A percentile compares a stretch with the other conserved stretches of the same genome.
Evolutionary conservation across 1,284 basidiomycete genomes (phyloP).

Genomic region (Heterobasidion annosum): DNA sequence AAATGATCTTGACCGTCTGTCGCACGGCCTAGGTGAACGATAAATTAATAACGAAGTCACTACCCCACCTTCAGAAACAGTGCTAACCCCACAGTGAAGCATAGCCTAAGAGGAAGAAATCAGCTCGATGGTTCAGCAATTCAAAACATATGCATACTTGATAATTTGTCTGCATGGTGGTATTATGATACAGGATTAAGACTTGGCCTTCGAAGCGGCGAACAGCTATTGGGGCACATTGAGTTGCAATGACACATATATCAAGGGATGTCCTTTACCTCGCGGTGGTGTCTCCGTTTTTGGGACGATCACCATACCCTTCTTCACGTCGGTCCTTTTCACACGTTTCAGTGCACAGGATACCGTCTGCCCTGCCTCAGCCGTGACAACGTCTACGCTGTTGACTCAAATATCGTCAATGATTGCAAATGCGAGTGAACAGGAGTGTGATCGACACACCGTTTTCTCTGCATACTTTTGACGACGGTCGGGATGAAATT

Average conservation of each 20-base stretch:
- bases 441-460: conserved; percentile 32
- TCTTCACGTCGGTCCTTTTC: conserved; percentile 75
- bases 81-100: conserved; percentile 73
- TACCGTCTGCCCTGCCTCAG: conserved; percentile 93
- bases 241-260: background rate
- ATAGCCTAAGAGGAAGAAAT: conserved; percentile 47
- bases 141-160: conserved; percentile 40
- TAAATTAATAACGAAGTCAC: conserved; percentile 1
- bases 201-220: conserved; percentile 80
- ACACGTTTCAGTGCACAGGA: conserved; percentile 91
- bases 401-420: conserved; percentile 15
- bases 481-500: conserved; percentile 78
- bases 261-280: conserved; percentile 29
- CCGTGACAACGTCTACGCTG: conserved; percentile 71
- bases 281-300: conserved; percentile 73
- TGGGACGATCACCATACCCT: conserved; percentile 89
- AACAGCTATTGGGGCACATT: conserved; percentile 39
- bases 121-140: conserved; percentile 11
- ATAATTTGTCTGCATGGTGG: conserved; percentile 85
- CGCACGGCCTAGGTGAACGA: conserved; percentile 52
- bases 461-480: conserved; percentile 92
- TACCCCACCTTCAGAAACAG: background rate
- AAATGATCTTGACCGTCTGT: conserved; percentile 87
- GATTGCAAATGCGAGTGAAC: background rate
- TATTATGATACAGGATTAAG: conserved; percentile 83